A percentile compares a stretch with the other conserved stretches of the same genome.
These are phyloP conservation scores for Berkeleyomyces basicola DNA, from an alignment of 2,329 filamentous ascomycete species.

Conservation along the genomic window DNA sequence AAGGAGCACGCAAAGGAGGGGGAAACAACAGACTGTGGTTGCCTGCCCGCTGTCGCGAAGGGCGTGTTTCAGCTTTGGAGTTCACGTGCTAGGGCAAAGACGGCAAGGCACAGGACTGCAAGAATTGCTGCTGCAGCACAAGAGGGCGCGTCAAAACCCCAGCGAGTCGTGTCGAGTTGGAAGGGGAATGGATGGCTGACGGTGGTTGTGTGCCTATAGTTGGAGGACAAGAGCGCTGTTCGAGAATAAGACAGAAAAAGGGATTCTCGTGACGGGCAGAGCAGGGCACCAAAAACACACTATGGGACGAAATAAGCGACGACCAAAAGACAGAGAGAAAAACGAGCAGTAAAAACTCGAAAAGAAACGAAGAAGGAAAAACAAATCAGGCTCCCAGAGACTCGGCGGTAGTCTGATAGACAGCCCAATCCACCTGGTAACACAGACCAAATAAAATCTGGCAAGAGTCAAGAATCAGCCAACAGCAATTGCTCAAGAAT, in stretches of 20 bases:
- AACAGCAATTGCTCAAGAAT: background rate
- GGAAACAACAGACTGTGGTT: background rate
- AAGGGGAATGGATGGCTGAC: too few relatives aligned
- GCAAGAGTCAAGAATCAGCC: background rate
- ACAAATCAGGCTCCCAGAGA: background rate
- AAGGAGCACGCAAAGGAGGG: background rate
- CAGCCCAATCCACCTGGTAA: too few relatives aligned
- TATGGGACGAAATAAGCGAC: too few relatives aligned
- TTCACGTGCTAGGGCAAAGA: background rate
- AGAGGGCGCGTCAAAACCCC: too few relatives aligned
- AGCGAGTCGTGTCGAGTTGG: too few relatives aligned
- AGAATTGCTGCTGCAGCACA: too few relatives aligned
- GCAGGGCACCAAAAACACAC: too few relatives aligned
- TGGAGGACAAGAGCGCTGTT: too few relatives aligned
- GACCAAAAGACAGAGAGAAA: too few relatives aligned
- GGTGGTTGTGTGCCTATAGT: too few relatives aligned
- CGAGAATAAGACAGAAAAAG: too few relatives aligned
- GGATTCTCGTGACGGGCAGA: too few relatives aligned
- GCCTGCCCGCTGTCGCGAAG: background rate
- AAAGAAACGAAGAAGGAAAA: conserved; percentile 3
- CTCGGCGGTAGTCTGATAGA: background rate
- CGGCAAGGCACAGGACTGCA: background rate
- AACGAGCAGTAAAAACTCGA: background rate
- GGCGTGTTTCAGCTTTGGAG: background rate
- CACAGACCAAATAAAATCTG: background rate